Base-by-base conservation (phyloP, 106 monocot genomes). In the Posidonia australis region DNA sequence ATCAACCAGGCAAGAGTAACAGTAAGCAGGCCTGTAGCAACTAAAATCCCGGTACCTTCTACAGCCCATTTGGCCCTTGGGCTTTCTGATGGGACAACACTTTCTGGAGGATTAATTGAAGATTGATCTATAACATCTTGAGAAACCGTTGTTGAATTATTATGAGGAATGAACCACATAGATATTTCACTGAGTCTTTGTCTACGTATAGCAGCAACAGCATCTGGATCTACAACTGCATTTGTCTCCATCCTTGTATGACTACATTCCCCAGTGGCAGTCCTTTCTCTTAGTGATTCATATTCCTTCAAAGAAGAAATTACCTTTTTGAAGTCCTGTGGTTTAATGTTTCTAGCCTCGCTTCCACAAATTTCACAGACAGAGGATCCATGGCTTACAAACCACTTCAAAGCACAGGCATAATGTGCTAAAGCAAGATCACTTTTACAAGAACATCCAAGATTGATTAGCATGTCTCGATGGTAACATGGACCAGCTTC, bases 331-430 rank as follows among this genome's bases (percentile, higher is more conserved):
- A 87, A 80, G 70, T 98, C 98, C 48, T 63, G 58, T 55, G 46
- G 51, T 28, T 78, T 78, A 41, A 98, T 64, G 67, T 87, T 87
- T 67, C 65, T 81, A 12, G 90, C 86, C 36, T 67, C 62, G 66
- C 13, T 76, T 78, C 85, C 98, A 77, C 98, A 98, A 61, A 98
- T 98, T 79, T 98, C 98, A 61, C 98, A 98, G 14, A 69, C 51
- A 6, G 85, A 85, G 28, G 98, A 98, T 66, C 87, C 98, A 76
- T 84, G 90, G 72, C 65, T 98, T 21, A 98, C 60, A 74, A 98
- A 98, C 98, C 98, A 98, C 64, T 98, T 98, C 64, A 98, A 73
- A 21, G 98, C 98, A 75, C 98, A 98, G 36, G 98, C 78, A 76
- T 98, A 98, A 66, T 98, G 98, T 58, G 87, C 78, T 66, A 85